Evolutionary conservation across 2,329 filamentous ascomycete species (phyloP).

Genomic region (Chaetomiaceae sp.): DNA sequence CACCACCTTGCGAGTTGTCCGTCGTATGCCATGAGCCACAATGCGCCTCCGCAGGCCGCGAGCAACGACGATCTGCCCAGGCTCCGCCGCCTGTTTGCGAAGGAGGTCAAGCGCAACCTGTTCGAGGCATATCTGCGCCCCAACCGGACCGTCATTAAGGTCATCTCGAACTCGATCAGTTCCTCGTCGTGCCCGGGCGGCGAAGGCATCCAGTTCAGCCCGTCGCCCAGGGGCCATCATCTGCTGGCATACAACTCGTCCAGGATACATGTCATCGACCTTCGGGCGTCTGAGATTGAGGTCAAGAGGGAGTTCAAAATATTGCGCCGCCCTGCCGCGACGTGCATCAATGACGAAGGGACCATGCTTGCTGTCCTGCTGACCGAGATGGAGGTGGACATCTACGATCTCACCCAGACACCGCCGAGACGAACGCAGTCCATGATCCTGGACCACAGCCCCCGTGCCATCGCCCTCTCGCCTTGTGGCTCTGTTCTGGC

Average conservation of each 20-base stretch:
- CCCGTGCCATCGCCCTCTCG: constrained; percentile 73
- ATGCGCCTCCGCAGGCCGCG: constrained; percentile 30
- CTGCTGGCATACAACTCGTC: constrained; percentile 82
- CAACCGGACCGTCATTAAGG: constrained; percentile 65
- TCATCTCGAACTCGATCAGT: constrained; percentile 79
- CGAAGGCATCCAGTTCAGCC: constrained; percentile 79
- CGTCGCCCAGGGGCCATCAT: constrained; percentile 70
- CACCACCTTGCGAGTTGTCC: constrained; percentile 59
- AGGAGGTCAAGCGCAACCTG: constrained; percentile 69
- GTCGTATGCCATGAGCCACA: constrained; percentile 52
- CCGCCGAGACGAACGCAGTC: constrained; percentile 69
- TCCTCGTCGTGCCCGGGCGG: constrained; percentile 78
- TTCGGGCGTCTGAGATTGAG: constrained; percentile 53
- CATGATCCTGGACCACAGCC: constrained; percentile 72
- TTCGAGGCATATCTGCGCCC: constrained; percentile 74
- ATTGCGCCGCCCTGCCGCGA: constrained; percentile 66
- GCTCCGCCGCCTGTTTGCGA: constrained; percentile 62
- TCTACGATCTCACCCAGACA: constrained; percentile 66
- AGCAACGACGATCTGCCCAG: constrained; percentile 50
- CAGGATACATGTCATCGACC: constrained; percentile 73
- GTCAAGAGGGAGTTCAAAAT: constrained; percentile 79
- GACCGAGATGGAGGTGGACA: constrained; percentile 75
- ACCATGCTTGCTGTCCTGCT: constrained; percentile 73
- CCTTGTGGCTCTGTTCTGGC: constrained; percentile 78
- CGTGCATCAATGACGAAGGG: constrained; percentile 76